Percentiles rank a stretch among this genome's conserved stretches.
Conservation (phyloP, 1,139 yeast genomes). For the Saccharomyces hybrid region DNA sequence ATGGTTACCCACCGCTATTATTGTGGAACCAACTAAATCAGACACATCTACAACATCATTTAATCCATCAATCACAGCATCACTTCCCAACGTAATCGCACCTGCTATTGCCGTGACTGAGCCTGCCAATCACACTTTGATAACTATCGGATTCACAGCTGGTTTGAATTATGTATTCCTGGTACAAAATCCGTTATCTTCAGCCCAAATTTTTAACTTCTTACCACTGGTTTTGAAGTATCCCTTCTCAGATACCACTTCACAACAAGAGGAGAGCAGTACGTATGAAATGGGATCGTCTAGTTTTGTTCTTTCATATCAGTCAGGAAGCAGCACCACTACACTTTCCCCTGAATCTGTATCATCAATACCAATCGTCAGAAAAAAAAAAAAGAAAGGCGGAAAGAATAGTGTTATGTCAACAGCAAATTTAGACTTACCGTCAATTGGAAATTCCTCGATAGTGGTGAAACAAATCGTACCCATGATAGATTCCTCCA, state of each 20-base stretch:
- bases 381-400: neutral
- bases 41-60: slow-evolving; percentile 5
- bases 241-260: slow-evolving; percentile 38
- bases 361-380: neutral
- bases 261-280: neutral
- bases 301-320: neutral
- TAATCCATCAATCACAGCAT: slow-evolving; percentile 16
- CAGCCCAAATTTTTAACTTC: slow-evolving; percentile 67
- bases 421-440: neutral
- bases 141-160: slow-evolving; percentile 57
- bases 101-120: slow-evolving; percentile 32
- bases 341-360: neutral
- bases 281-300: neutral
- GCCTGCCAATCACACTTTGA: slow-evolving; percentile 40
- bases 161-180: slow-evolving; percentile 63
- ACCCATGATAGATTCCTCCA: slow-evolving; percentile 47
- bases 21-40: slow-evolving; percentile 5
- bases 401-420: neutral
- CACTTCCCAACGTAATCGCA: slow-evolving; percentile 58
- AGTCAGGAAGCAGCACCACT: neutral
- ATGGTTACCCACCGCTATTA: slow-evolving; percentile 16
- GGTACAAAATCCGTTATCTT: slow-evolving; percentile 52
- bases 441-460: neutral
- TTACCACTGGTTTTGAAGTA: slow-evolving; percentile 48
- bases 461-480: slow-evolving; percentile 39